These are phyloP conservation scores for Tetrapisispora iriomotensis DNA, from an alignment of 805 yeast genomes.

Conservation along the genomic window DNA sequence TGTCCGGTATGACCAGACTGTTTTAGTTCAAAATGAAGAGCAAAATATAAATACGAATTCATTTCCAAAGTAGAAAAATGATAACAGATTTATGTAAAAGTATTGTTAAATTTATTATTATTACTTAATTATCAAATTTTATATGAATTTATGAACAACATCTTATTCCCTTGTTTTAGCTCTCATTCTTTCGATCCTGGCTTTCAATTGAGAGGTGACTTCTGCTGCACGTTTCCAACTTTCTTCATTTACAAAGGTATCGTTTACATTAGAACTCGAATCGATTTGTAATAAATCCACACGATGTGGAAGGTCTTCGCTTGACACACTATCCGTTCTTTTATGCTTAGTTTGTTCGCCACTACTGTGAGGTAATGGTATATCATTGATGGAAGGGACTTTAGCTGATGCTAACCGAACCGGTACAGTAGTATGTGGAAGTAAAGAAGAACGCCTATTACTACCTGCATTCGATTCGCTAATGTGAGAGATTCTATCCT, in stretches of 20 bases:
- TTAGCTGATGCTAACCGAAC: background rate
- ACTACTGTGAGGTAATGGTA: too few species aligned
- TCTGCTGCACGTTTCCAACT: conserved; percentile 88
- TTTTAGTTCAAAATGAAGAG: too few species aligned
- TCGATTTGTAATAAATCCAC: conserved; percentile 22
- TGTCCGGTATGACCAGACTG: too few species aligned
- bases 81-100: too few species aligned
- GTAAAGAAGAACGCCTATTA: conserved; percentile 1
- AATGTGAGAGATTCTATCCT: conserved; percentile 13
- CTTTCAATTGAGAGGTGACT: conserved; percentile 76
- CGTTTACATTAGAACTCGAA: conserved; percentile 8
- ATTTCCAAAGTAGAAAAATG: too few species aligned
- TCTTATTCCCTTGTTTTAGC: conserved; percentile 30
- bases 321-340: conserved; percentile 18
- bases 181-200: conserved; percentile 83
- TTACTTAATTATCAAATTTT: too few species aligned
- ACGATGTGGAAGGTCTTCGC: conserved; percentile 24
- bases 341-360: conserved; percentile 3
- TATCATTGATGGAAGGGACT: background rate
- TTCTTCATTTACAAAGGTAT: conserved; percentile 41
- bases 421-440: background rate
- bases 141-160: background rate
- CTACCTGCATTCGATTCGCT: conserved; percentile 2
- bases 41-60: too few species aligned
- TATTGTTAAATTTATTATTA: too few species aligned